Conservation (phyloP, 495 filamentous ascomycete species). For the Xylaria castorea region DNA sequence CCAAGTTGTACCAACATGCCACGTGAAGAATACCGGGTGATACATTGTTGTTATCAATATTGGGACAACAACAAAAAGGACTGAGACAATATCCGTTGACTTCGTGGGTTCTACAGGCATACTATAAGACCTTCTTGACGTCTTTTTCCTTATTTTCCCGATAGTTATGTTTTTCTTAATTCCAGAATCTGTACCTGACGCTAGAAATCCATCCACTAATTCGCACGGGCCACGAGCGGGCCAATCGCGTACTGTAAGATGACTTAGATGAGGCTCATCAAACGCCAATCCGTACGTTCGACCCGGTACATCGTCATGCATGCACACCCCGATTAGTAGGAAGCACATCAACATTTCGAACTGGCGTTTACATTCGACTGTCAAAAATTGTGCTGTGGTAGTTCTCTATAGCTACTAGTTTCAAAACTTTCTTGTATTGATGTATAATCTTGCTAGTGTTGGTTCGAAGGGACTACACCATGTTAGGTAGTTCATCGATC, state of each 20-base stretch:
- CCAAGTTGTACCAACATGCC: slow-evolving; percentile 3
- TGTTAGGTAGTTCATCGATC: slow-evolving; percentile 13
- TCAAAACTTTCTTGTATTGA: too few species aligned
- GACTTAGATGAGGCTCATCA: slow-evolving; percentile 20
- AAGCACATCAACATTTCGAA: not conserved
- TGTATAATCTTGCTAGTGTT: not conserved
- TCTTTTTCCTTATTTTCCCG: not conserved
- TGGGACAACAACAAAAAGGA: not conserved
- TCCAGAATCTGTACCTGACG: slow-evolving; percentile 12
- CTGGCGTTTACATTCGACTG: not conserved
- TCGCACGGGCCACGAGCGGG: not conserved
- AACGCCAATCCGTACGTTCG: slow-evolving; percentile 11
- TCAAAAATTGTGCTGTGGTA: not conserved
- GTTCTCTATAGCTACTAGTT: not conserved
- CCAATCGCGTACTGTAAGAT: not conserved
- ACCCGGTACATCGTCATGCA: not conserved
- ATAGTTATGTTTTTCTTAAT: not conserved
- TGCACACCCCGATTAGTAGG: not conserved
- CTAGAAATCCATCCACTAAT: not conserved
- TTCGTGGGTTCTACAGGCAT: not conserved
- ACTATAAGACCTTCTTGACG: not conserved
- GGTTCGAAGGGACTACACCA: not conserved
- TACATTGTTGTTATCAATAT: not conserved
- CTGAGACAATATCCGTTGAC: not conserved
- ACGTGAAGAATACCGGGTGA: slow-evolving; percentile 16